Evolutionary conservation across 371 early-diverging fungal genomes (phyloP).

Genomic region (Apophysomyces variabilis): DNA sequence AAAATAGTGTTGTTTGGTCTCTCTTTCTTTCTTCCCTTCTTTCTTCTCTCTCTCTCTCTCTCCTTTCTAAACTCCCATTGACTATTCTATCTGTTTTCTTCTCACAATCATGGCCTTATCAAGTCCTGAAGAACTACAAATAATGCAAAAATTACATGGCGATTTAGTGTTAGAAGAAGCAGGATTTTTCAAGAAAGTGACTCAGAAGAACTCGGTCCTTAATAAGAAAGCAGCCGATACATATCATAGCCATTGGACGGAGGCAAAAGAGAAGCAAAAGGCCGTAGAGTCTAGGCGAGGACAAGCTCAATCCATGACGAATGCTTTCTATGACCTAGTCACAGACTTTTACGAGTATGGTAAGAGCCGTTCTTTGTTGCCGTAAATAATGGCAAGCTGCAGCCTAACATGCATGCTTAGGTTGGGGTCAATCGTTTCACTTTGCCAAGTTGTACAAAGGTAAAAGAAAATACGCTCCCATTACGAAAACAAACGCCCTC

Average conservation of each 20-base stretch:
- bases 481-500: no score
- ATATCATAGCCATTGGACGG: slow-evolving; percentile 47
- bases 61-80: background rate
- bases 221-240: slow-evolving; percentile 47
- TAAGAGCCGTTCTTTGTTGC: slow-evolving; percentile 11
- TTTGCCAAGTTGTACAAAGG: slow-evolving; percentile 64
- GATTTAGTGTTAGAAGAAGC: slow-evolving; percentile 37
- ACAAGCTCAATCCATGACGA: slow-evolving; percentile 62
- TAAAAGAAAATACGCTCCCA: slow-evolving; percentile 8
- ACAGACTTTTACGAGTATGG: slow-evolving; percentile 73
- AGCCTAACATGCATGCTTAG: slow-evolving; percentile 25
- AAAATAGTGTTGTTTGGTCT: background rate
- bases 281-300: slow-evolving; percentile 45
- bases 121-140: slow-evolving; percentile 33
- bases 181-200: slow-evolving; percentile 47
- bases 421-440: slow-evolving; percentile 85
- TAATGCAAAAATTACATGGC: slow-evolving; percentile 48
- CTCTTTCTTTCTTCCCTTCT: slow-evolving; percentile 7
- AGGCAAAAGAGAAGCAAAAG: slow-evolving; percentile 28
- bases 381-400: background rate
- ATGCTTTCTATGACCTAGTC: slow-evolving; percentile 66
- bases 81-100: background rate
- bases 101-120: slow-evolving; percentile 30
- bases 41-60: slow-evolving; percentile 4
- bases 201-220: slow-evolving; percentile 54